These are phyloP conservation scores for Hypoxylon sp. DNA, from an alignment of 2,329 filamentous ascomycete genomes.

Conservation along the genomic window DNA sequence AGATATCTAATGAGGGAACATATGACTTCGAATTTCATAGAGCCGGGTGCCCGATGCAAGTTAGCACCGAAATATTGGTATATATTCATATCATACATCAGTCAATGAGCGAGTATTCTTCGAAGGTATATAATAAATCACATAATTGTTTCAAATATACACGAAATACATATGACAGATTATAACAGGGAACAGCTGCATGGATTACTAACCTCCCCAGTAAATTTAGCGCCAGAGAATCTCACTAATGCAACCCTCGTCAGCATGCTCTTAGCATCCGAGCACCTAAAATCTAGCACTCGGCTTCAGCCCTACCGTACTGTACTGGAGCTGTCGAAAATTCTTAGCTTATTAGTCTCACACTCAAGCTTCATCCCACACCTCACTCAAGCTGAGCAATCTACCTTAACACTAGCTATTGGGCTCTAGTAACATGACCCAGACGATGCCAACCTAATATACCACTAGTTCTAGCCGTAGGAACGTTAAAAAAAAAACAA, in stretches of 20 bases:
- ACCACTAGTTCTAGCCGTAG: not conserved
- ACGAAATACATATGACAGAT: not conserved
- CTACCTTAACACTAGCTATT: constrained; percentile 1
- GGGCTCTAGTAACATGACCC: not conserved
- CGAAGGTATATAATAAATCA: not conserved
- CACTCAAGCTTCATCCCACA: constrained; percentile 14
- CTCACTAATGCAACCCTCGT: constrained; percentile 9
- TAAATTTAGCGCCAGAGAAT: constrained; percentile 13
- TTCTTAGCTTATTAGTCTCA: constrained; percentile 22
- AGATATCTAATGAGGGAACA: not conserved
- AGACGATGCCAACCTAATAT: not conserved
- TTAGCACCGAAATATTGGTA: not conserved
- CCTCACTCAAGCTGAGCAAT: not conserved
- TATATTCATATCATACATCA: not conserved
- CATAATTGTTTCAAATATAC: not conserved
- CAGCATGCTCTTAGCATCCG: constrained; percentile 8
- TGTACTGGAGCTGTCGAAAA: constrained; percentile 13
- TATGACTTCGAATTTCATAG: not conserved
- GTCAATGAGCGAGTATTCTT: not conserved
- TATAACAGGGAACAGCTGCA: not conserved
- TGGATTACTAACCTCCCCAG: constrained; percentile 32
- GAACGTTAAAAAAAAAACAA: not conserved
- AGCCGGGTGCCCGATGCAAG: not conserved
- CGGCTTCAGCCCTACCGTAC: not conserved
- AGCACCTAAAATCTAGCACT: constrained; percentile 16